Evolutionary conservation across 805 yeast genomes (phyloP).

Genomic region (Zygotorulaspora florentina): DNA sequence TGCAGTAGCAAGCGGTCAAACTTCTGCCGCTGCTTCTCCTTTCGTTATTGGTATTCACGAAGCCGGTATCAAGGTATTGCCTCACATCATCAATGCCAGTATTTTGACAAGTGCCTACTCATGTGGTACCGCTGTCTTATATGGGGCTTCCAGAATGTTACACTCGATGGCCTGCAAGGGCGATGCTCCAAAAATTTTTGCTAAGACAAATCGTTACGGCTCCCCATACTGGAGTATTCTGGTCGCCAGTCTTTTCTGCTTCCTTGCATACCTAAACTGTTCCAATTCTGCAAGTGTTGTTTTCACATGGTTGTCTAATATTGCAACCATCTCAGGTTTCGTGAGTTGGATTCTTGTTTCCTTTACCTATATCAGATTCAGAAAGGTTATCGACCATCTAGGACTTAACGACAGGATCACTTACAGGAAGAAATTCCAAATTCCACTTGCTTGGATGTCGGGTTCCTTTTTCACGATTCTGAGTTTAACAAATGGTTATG

Average conservation of each 20-base stretch:
- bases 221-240: slow-evolving; percentile 43
- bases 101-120: slow-evolving; percentile 44
- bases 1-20: slow-evolving; percentile 30
- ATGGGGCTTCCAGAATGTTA: slow-evolving; percentile 48
- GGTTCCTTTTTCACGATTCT: slow-evolving; percentile 44
- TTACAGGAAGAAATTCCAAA: slow-evolving; percentile 50
- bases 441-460: slow-evolving; percentile 51
- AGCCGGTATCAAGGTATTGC: slow-evolving; percentile 62
- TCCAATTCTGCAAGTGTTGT: slow-evolving; percentile 40
- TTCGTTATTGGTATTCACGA: slow-evolving; percentile 47
- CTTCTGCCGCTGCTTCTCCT: slow-evolving; percentile 41
- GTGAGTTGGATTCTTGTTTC: slow-evolving; percentile 51
- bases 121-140: slow-evolving; percentile 42
- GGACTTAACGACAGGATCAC: slow-evolving; percentile 49
- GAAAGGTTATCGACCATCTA: slow-evolving; percentile 54
- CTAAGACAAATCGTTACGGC: slow-evolving; percentile 45
- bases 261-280: slow-evolving; percentile 48
- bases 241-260: slow-evolving; percentile 12
- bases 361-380: slow-evolving; percentile 51
- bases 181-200: slow-evolving; percentile 44
- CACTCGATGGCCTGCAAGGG: slow-evolving; percentile 41
- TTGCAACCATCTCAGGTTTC: slow-evolving; percentile 56
- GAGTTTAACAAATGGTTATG: slow-evolving; percentile 61
- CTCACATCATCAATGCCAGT: slow-evolving; percentile 63
- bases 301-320: slow-evolving; percentile 32